Evolutionary conservation across 176 grass and related monocot genomes (phyloP).

Genomic region (Dactylis glomerata): DNA sequence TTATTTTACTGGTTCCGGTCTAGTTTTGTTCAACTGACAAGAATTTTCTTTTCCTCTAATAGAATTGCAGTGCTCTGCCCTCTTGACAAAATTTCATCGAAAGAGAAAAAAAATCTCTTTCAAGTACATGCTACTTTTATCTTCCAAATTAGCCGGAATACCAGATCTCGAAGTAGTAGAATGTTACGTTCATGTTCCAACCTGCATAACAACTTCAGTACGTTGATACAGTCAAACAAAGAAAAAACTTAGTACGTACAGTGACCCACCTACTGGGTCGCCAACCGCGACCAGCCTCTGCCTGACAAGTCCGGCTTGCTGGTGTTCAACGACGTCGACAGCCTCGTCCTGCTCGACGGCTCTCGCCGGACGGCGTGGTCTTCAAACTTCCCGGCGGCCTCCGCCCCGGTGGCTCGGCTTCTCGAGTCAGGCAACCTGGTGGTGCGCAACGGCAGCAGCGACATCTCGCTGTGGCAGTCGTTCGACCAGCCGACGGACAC

Average conservation of each 20-base stretch:
- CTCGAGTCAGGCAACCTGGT: constrained; percentile 10
- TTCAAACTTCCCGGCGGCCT: neutral
- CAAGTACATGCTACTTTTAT: no score
- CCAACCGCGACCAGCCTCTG: neutral
- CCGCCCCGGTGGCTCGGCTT: neutral
- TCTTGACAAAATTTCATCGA: neutral
- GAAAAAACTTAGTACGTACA: neutral
- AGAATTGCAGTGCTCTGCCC: neutral
- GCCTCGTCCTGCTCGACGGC: neutral
- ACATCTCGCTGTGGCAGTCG: neutral
- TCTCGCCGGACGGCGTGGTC: neutral
- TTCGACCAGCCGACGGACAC: constrained; percentile 25
- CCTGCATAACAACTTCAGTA: neutral
- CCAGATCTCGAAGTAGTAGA: neutral
- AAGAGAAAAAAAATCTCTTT: no score
- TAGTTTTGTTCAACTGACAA: neutral
- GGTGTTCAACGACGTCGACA: neutral
- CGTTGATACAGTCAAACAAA: neutral
- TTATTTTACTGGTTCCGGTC: neutral
- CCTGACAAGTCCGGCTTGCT: neutral
- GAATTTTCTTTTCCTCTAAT: neutral
- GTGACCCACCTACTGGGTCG: neutral
- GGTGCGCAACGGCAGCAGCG: neutral
- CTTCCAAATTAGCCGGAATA: no score
- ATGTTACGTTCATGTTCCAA: neutral